phyloP scores from a whole-genome alignment of 371 early-diverging fungal genomes.

The Mortierella sp. region DNA sequence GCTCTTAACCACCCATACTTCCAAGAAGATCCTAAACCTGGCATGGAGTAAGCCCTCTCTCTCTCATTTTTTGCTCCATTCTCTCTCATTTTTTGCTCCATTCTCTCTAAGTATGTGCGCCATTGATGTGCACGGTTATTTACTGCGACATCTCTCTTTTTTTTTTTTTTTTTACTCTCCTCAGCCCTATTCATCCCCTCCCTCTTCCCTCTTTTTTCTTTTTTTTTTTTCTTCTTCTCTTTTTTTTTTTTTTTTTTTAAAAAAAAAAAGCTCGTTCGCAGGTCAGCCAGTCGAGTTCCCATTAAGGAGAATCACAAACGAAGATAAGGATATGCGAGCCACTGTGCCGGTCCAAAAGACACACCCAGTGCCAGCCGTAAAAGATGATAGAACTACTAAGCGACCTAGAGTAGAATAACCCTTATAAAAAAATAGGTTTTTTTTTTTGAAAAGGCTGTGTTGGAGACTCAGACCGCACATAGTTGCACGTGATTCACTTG shows the following conservation, averaged over 20 bases:
- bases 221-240: background rate
- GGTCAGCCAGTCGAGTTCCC: slow-evolving; percentile 76
- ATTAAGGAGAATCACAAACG: slow-evolving; percentile 71
- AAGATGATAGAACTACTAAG: slow-evolving; percentile 53
- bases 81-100: background rate
- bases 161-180: background rate
- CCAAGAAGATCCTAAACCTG: slow-evolving; percentile 87
- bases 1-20: slow-evolving; percentile 94
- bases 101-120: background rate
- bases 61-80: background rate
- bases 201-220: too few species aligned
- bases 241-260: background rate
- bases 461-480: too few species aligned
- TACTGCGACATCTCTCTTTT: background rate
- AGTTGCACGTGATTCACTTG: too few species aligned
- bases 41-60: slow-evolving; percentile 70
- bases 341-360: slow-evolving; percentile 53
- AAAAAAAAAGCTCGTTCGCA: slow-evolving; percentile 59
- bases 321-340: slow-evolving; percentile 75
- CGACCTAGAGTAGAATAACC: slow-evolving; percentile 41
- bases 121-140: background rate
- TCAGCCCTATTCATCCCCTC: too few species aligned
- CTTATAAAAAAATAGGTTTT: too few species aligned
- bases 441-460: too few species aligned
- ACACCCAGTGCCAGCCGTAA: slow-evolving; percentile 40